Conservation (phyloP, 306 rosid species). For the Alnus rubra region DNA sequence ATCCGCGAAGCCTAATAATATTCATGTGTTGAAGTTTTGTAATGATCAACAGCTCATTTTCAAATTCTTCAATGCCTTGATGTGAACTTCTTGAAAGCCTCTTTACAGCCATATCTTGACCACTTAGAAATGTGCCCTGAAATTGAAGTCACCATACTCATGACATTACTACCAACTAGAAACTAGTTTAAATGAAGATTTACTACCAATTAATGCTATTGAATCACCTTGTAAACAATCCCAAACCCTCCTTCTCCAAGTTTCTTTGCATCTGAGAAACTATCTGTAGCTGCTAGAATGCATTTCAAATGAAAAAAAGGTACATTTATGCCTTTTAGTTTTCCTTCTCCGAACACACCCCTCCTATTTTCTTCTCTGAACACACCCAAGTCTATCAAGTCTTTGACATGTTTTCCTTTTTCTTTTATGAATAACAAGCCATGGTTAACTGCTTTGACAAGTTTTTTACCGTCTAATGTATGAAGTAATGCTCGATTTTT, state of each 20-base stretch:
- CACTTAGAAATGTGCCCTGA: constrained; percentile 41
- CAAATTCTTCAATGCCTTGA: constrained; percentile 51
- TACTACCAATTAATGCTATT: not conserved
- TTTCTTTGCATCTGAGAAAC: constrained; percentile 50
- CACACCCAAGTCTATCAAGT: constrained; percentile 22
- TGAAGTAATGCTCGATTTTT: not conserved
- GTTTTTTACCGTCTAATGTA: constrained; percentile 1
- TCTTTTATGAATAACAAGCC: too few relatives aligned
- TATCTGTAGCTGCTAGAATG: constrained; percentile 43
- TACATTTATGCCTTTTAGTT: constrained; percentile 32
- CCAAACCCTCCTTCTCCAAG: constrained; percentile 66
- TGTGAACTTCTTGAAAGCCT: constrained; percentile 44
- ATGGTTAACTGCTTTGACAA: too few relatives aligned
- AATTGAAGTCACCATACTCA: not conserved
- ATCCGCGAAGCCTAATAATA: constrained; percentile 19
- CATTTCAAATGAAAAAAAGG: constrained; percentile 34
- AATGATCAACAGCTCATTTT: constrained; percentile 40
- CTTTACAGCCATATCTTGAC: constrained; percentile 45
- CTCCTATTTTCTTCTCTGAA: constrained; percentile 26
- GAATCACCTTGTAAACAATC: constrained; percentile 50
- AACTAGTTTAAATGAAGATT: not conserved
- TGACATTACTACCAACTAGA: not conserved
- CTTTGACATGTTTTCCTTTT: constrained; percentile 22
- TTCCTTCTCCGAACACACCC: too few relatives aligned
- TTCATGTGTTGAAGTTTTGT: constrained; percentile 56